Evolutionary conservation across 371 early-diverging fungal genomes (phyloP).

Genomic region (Mucor indicus): DNA sequence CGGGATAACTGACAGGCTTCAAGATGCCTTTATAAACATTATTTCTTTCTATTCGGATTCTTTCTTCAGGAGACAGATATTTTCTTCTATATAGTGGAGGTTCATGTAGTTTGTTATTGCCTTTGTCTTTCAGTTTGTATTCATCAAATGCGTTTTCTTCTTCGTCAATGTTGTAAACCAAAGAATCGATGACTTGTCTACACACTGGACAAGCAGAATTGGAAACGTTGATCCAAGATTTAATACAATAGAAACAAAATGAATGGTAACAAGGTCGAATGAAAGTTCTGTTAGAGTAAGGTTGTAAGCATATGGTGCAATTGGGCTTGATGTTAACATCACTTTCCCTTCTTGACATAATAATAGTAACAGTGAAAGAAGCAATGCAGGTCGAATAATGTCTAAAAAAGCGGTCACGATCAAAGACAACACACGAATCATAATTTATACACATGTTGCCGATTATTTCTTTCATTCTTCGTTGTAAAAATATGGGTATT

Average conservation of each 20-base stretch:
- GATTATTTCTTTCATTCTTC: background rate
- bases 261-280: constrained; percentile 61
- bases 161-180: constrained; percentile 42
- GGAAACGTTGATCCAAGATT: constrained; percentile 56
- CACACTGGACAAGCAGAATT: constrained; percentile 55
- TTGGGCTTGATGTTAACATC: constrained; percentile 16
- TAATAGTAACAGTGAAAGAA: background rate
- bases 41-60: constrained; percentile 14
- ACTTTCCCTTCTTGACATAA: background rate
- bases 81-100: constrained; percentile 18
- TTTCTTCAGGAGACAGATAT: constrained; percentile 11
- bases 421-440: too few species aligned
- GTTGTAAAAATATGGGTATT: constrained; percentile 20
- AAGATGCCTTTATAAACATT: constrained; percentile 20
- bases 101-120: constrained; percentile 19
- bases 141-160: constrained; percentile 34
- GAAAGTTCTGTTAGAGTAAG: constrained; percentile 45
- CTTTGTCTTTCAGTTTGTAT: constrained; percentile 31
- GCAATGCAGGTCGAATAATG: too few species aligned
- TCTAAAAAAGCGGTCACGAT: too few species aligned
- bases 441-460: too few species aligned
- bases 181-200: constrained; percentile 30
- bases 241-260: constrained; percentile 60
- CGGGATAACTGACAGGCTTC: constrained; percentile 14
- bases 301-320: constrained; percentile 62